Evolutionary conservation across 331 rosid species (phyloP), one percentile per base, ranked within the genome.

Genomic region (Rhamnella rubrinervis): DNA sequence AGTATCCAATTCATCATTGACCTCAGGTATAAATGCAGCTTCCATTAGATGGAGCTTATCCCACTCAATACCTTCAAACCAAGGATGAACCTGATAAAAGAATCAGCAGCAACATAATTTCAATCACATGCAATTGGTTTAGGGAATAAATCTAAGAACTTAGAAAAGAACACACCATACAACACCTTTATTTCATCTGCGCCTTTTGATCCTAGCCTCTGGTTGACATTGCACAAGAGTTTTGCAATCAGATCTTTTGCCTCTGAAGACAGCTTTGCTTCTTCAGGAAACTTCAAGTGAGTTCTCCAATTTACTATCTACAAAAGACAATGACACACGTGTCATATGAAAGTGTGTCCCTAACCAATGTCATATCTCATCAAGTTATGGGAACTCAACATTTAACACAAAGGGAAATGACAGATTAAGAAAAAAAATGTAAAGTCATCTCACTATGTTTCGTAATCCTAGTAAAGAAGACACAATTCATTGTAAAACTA

Each of bases 301-400:
- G 96, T 84, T 87, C 78, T 89, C 99, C 99, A 95, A 64, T 89
- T 95, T 62, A 95, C 99, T 64, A 95, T 95, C 99, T 95, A 86
- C 37, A 72, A 50, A 49, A 67, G 77, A 68, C 38, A 71, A 63
- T 71, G 46, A 51, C 71, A 5, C 31, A 49, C 18, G 13, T 7
- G 20, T 25, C 61, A 39, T 20, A 4, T 57, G 28, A 31, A 57
- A 31, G 12, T 23, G 35, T 4, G 0, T 4, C 35, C 35, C 35
- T 31, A 31, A 31, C 35, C 35, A 31, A 31, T 31, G 35, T 31
- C 35, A 31, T 31, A 31, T 31, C 35, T 31, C 4, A 31, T 31
- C 35, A 31, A 31, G 35, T 31, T 31, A 31, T 3, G 35, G 35
- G 35, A 31, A 31, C 35, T 31, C 35, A 31, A 31, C 35, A 31